Conservation (phyloP, 805 yeast genomes). For the Spathaspora gorwiae region DNA sequence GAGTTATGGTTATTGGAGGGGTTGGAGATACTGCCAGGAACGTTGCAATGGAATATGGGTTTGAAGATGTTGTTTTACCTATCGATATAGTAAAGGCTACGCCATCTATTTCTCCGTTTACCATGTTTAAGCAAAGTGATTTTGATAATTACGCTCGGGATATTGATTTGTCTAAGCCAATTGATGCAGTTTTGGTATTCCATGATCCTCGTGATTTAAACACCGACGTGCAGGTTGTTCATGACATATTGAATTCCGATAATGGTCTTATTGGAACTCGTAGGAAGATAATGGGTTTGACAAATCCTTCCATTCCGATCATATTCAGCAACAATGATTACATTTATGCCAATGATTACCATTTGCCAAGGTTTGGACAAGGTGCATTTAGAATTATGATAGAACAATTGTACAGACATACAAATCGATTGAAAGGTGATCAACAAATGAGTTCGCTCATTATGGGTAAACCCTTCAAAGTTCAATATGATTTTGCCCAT, state of each 20-base stretch:
- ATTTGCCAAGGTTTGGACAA: slow-evolving; percentile 80
- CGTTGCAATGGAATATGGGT: slow-evolving; percentile 77
- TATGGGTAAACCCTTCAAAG: slow-evolving; percentile 76
- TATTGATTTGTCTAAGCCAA: slow-evolving; percentile 30
- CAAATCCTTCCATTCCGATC: slow-evolving; percentile 61
- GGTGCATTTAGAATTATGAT: slow-evolving; percentile 74
- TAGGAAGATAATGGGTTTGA: slow-evolving; percentile 21
- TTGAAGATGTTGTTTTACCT: slow-evolving; percentile 66
- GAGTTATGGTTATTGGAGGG: slow-evolving; percentile 86
- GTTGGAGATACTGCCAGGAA: slow-evolving; percentile 60
- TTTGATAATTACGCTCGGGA: slow-evolving; percentile 37
- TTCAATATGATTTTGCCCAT: slow-evolving; percentile 82
- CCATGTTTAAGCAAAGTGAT: slow-evolving; percentile 46
- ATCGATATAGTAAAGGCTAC: slow-evolving; percentile 62
- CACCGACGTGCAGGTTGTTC: slow-evolving; percentile 72
- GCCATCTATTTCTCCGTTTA: slow-evolving; percentile 66
- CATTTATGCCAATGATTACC: slow-evolving; percentile 82
- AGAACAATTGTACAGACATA: slow-evolving; percentile 53
- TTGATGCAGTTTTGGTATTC: slow-evolving; percentile 79
- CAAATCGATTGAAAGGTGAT: slow-evolving; percentile 39
- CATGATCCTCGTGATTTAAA: slow-evolving; percentile 90
- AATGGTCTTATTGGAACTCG: slow-evolving; percentile 62
- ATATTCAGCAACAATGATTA: slow-evolving; percentile 80
- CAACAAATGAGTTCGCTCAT: slow-evolving; percentile 47
- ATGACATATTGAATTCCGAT: slow-evolving; percentile 64